Conservation (phyloP, 306 rosid genomes). For the Mimosa bimucronata region DNA sequence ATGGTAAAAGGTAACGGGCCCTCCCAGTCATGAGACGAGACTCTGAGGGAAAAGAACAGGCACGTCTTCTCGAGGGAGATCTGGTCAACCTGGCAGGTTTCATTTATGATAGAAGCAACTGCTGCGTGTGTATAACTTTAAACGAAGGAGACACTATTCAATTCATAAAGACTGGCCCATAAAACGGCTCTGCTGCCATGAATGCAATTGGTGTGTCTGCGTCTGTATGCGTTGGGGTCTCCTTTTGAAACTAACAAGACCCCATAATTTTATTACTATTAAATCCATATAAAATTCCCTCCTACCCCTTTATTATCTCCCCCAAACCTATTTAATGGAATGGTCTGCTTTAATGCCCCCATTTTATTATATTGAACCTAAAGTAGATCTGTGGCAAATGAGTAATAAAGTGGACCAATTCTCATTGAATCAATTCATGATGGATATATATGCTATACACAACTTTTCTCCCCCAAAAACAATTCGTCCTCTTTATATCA, state of each 20-base stretch:
- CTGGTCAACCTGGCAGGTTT: neutral
- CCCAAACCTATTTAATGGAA: neutral
- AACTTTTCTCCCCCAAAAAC: neutral
- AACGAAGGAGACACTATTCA: neutral
- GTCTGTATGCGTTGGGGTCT: neutral
- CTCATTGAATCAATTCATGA: neutral
- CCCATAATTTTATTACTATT: neutral
- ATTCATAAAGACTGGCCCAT: neutral
- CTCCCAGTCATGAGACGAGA: neutral
- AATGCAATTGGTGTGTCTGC: conserved; percentile 4
- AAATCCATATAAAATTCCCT: neutral
- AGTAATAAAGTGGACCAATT: neutral
- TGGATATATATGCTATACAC: neutral
- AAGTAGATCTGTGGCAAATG: neutral
- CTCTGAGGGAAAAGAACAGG: neutral
- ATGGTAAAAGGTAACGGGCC: neutral
- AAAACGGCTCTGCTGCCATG: conserved; percentile 6
- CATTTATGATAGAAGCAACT: neutral
- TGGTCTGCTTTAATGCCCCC: neutral
- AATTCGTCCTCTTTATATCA: neutral
- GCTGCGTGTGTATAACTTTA: neutral
- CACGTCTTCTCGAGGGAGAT: neutral
- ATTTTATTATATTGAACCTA: neutral
- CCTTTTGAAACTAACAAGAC: neutral
- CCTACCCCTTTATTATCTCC: neutral